Conservation (phyloP, 2,329 filamentous ascomycete genomes). For the Fusarium sp. region DNA sequence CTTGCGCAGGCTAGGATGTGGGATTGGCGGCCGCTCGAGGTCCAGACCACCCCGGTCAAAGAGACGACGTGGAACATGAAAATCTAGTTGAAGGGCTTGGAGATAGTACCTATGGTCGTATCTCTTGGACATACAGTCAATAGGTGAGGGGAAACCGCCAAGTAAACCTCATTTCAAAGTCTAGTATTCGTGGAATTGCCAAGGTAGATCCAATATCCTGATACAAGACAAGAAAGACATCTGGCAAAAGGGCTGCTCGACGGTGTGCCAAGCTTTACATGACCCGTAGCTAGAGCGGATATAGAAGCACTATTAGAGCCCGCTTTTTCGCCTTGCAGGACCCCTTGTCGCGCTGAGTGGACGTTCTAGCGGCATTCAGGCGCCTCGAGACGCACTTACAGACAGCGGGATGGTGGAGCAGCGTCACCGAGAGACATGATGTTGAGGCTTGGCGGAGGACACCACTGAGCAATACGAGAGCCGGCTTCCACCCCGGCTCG, state of each 20-base stretch:
- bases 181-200: neutral
- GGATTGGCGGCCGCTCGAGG: slow-evolving; percentile 1
- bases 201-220: neutral
- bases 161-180: neutral
- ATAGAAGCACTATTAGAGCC: slow-evolving; percentile 13
- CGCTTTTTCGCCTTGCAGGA: slow-evolving; percentile 13
- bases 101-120: neutral
- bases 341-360: slow-evolving; percentile 11
- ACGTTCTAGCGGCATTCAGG: slow-evolving; percentile 11
- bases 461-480: slow-evolving; percentile 27
- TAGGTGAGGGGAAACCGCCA: neutral
- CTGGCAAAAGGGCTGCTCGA: neutral
- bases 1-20: neutral
- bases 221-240: neutral
- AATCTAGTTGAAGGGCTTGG: neutral
- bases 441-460: slow-evolving; percentile 31
- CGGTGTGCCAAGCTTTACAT: slow-evolving; percentile 25
- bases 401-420: slow-evolving; percentile 25
- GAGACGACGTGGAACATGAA: neutral
- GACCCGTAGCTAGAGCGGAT: neutral
- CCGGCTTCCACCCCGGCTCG: slow-evolving; percentile 15
- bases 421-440: slow-evolving; percentile 17
- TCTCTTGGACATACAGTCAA: neutral
- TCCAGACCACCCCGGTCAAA: neutral
- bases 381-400: slow-evolving; percentile 20